Conservation (phyloP, 75 land plant species). For the Pinus albicaulis region DNA sequence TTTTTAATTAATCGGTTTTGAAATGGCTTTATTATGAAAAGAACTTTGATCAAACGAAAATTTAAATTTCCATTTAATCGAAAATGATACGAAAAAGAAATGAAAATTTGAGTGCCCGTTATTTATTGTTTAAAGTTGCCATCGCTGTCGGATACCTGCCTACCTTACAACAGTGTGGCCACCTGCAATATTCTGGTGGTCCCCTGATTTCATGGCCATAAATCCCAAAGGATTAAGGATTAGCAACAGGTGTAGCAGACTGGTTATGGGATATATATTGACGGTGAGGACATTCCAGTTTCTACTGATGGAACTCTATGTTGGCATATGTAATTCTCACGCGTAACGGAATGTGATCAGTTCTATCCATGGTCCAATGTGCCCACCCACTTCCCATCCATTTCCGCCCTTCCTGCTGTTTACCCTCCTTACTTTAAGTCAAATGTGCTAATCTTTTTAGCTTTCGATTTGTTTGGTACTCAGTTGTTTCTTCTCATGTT, state of each 20-base stretch:
- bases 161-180: conserved; percentile 9
- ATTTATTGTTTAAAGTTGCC: not conserved
- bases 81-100: too few species aligned
- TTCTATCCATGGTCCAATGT: not conserved
- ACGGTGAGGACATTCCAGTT: not conserved
- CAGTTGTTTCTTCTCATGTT: conserved; percentile 3
- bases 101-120: too few species aligned
- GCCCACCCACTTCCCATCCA: conserved; percentile 11
- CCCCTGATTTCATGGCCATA: not conserved
- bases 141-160: conserved; percentile 9
- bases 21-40: too few species aligned
- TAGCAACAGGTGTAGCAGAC: too few species aligned
- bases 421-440: conserved; percentile 4
- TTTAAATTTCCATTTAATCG: too few species aligned
- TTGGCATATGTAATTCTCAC: not conserved
- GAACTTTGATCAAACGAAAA: too few species aligned
- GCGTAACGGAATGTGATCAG: too few species aligned
- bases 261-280: not conserved
- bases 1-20: too few species aligned
- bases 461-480: conserved; percentile 5
- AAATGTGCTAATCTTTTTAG: not conserved
- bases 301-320: not conserved
- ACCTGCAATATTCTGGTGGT: conserved; percentile 1
- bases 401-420: not conserved
- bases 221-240: too few species aligned